phyloP scores from a whole-genome alignment of 257 asterid species.

The Solanum rostratum region DNA sequence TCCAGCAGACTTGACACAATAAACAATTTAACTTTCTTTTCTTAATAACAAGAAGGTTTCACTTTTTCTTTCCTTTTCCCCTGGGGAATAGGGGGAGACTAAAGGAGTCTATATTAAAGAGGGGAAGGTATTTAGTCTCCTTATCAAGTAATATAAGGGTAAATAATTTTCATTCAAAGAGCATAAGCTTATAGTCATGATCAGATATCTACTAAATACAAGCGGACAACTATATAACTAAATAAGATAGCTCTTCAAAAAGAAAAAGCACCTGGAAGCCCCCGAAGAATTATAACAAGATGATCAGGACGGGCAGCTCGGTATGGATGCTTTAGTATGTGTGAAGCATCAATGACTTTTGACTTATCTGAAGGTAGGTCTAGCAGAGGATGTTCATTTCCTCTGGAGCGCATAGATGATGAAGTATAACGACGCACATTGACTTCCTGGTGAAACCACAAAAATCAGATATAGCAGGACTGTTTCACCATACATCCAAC shows the following conservation, averaged over 20 bases:
- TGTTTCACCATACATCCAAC: not conserved
- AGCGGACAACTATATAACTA: not conserved
- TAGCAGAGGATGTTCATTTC: slow-evolving; percentile 25
- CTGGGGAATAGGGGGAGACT: not conserved
- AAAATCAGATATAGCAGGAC: not conserved
- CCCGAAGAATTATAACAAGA: slow-evolving; percentile 76
- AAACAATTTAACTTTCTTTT: not conserved
- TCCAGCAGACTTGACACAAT: not conserved
- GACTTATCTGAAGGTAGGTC: slow-evolving; percentile 39
- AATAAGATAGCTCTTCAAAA: not conserved
- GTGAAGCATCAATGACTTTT: slow-evolving; percentile 59
- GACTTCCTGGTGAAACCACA: slow-evolving; percentile 30
- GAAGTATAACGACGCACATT: slow-evolving; percentile 28
- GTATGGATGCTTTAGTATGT: slow-evolving; percentile 75
- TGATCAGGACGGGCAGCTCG: slow-evolving; percentile 86
- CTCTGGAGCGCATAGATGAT: slow-evolving; percentile 29
- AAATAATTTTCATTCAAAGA: not conserved
- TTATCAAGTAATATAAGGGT: not conserved
- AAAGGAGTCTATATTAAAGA: not conserved
- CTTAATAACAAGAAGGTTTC: not conserved
- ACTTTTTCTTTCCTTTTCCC: not conserved
- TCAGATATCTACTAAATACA: not conserved
- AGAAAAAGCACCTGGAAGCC: slow-evolving; percentile 71
- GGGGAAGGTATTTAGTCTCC: not conserved
- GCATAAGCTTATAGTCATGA: not conserved